Evolutionary conservation across 2,329 filamentous ascomycete species (phyloP).

Genomic region (Karstenula rhodostoma): DNA sequence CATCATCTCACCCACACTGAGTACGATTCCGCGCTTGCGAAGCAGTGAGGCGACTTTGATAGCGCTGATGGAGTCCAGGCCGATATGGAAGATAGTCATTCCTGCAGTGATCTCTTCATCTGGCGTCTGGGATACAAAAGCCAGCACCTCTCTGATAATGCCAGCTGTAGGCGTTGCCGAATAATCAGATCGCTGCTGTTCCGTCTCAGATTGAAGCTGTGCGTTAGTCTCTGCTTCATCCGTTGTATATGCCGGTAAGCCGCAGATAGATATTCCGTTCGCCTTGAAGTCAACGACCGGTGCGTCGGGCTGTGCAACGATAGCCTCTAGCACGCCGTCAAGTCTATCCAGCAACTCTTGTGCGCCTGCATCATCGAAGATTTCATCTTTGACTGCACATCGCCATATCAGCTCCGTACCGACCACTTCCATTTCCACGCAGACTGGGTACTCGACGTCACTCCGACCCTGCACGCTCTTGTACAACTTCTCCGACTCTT

Average conservation of each 20-base stretch:
- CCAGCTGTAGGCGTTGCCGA: slow-evolving; percentile 45
- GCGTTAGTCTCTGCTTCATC: slow-evolving; percentile 10
- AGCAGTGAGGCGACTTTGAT: slow-evolving; percentile 82
- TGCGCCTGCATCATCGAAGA: slow-evolving; percentile 59
- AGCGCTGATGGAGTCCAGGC: slow-evolving; percentile 89
- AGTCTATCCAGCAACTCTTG: slow-evolving; percentile 65
- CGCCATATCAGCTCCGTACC: slow-evolving; percentile 70
- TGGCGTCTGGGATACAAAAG: slow-evolving; percentile 67
- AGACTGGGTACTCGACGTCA: slow-evolving; percentile 81
- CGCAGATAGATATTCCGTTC: slow-evolving; percentile 69
- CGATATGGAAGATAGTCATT: slow-evolving; percentile 80
- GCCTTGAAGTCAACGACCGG: slow-evolving; percentile 64
- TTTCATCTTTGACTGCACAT: slow-evolving; percentile 70
- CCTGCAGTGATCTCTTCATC: slow-evolving; percentile 65
- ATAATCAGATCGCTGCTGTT: not conserved
- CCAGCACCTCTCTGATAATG: slow-evolving; percentile 57
- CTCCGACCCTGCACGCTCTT: slow-evolving; percentile 70
- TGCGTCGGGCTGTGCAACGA: slow-evolving; percentile 60
- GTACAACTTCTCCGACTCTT: slow-evolving; percentile 56
- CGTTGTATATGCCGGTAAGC: slow-evolving; percentile 59
- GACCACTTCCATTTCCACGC: slow-evolving; percentile 77
- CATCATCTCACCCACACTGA: slow-evolving; percentile 77
- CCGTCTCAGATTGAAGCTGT: not conserved
- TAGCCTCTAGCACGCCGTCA: slow-evolving; percentile 64
- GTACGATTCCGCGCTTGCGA: slow-evolving; percentile 66